These are phyloP conservation scores for Metschnikowia kofuensis DNA, from an alignment of 805 yeast species.

Conservation along the genomic window DNA sequence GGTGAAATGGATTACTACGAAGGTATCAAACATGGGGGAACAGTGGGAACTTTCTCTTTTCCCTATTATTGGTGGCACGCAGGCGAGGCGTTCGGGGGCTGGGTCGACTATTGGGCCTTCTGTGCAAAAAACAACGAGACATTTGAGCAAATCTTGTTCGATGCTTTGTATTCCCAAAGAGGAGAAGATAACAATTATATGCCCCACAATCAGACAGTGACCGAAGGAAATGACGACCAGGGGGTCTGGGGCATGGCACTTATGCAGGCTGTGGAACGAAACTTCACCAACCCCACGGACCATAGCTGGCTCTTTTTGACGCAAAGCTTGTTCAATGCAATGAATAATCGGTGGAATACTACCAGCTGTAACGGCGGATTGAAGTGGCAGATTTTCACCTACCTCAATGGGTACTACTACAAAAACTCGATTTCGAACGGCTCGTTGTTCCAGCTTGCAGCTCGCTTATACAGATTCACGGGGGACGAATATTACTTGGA, in stretches of 20 bases:
- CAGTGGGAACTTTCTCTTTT: constrained; percentile 42
- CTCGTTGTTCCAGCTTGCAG: constrained; percentile 42
- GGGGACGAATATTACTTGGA: constrained; percentile 37
- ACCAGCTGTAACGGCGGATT: constrained; percentile 41
- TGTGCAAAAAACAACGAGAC: constrained; percentile 37
- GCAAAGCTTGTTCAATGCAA: constrained; percentile 44
- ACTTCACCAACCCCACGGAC: constrained; percentile 32
- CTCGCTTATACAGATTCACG: constrained; percentile 44
- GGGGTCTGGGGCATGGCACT: constrained; percentile 50
- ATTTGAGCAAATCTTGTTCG: constrained; percentile 26
- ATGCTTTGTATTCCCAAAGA: constrained; percentile 43
- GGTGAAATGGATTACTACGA: constrained; percentile 48
- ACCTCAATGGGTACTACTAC: constrained; percentile 46
- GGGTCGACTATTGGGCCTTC: constrained; percentile 38
- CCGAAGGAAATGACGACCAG: constrained; percentile 52
- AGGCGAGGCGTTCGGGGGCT: constrained; percentile 50
- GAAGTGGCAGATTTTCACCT: constrained; percentile 48
- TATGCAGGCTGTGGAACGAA: constrained; percentile 46
- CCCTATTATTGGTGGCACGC: constrained; percentile 56
- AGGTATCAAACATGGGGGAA: constrained; percentile 42
- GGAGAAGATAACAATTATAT: constrained; percentile 40
- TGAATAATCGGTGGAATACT: constrained; percentile 44
- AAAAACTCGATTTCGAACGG: constrained; percentile 46
- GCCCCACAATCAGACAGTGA: constrained; percentile 43
- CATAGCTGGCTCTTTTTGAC: constrained; percentile 38